Conservation (phyloP, 306 rosid species). For the Glycyrrhiza uralensis region DNA sequence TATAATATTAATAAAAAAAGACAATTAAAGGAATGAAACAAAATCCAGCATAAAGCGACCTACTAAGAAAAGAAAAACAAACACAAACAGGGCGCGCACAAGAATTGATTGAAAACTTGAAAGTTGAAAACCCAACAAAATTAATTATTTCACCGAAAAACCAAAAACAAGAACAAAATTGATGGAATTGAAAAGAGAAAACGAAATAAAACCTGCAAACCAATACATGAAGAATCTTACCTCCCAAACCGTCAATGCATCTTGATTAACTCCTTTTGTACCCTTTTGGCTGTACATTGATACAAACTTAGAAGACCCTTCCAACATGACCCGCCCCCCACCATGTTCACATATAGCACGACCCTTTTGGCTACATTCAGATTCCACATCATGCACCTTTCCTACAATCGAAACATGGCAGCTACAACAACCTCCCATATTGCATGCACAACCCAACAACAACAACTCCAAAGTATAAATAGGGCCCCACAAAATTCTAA, state of each 20-base stretch:
- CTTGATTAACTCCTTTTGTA: conserved; percentile 76
- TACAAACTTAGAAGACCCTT: conserved; percentile 48
- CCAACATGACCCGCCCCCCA: conserved; percentile 39
- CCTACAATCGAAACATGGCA: conserved; percentile 2
- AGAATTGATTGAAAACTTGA: neutral
- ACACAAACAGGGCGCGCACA: no score
- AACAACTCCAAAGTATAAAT: neutral
- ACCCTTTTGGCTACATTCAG: neutral
- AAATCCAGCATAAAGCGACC: no score
- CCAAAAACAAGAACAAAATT: neutral
- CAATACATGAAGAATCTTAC: conserved; percentile 28
- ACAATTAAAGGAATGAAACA: neutral
- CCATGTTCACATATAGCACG: conserved; percentile 28
- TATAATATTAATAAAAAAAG: neutral
- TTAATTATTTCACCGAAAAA: neutral
- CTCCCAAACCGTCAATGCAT: conserved; percentile 86
- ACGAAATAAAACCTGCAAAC: neutral
- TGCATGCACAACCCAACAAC: neutral
- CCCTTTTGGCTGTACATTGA: conserved; percentile 79
- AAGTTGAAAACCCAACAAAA: neutral
- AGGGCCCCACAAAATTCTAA: conserved; percentile 13
- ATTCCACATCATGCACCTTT: conserved; percentile 20
- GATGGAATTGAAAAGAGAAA: neutral
- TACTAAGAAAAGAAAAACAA: neutral
- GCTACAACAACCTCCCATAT: conserved; percentile 62